phyloP scores from a whole-genome alignment of 2,329 filamentous ascomycete genomes.

The Ceratocystis albifundus region DNA sequence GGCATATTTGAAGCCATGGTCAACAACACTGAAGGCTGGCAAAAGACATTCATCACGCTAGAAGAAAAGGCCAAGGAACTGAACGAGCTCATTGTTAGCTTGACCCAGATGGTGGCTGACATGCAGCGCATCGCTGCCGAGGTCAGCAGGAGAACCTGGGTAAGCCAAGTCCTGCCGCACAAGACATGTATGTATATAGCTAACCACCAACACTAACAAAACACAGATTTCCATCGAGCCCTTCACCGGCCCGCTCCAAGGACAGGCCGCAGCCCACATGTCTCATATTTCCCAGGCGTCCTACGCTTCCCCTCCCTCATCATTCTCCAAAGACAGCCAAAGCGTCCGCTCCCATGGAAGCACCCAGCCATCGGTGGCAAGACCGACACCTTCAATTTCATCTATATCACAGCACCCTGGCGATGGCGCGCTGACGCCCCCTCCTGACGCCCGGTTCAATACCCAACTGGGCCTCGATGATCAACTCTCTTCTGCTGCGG shows the following conservation, averaged over 20 bases:
- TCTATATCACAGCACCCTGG: conserved; percentile 15
- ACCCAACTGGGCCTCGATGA: conserved; percentile 19
- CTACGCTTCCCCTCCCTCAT: conserved; percentile 16
- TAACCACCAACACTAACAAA: conserved; percentile 4
- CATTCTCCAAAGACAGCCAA: conserved; percentile 15
- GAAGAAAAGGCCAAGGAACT: conserved; percentile 61
- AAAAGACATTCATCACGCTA: conserved; percentile 64
- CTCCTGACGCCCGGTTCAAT: conserved; percentile 14
- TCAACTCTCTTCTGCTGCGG: conserved; percentile 2
- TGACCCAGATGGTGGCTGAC: conserved; percentile 68
- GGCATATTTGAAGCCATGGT: conserved; percentile 83
- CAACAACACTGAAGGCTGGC: conserved; percentile 85
- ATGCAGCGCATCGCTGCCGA: conserved; percentile 77
- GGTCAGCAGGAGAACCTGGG: conserved; percentile 66
- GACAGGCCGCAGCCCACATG: conserved; percentile 19
- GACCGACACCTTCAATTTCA: conserved; percentile 16
- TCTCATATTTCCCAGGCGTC: conserved; percentile 21
- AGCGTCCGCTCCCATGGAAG: conserved; percentile 18
- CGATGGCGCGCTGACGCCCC: conserved; percentile 21
- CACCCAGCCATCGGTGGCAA: conserved; percentile 11
- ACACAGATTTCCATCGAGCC: conserved; percentile 20
- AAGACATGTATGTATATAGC: neutral
- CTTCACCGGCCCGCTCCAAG: conserved; percentile 13
- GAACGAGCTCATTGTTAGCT: conserved; percentile 40
- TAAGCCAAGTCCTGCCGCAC: conserved; percentile 34